Evolutionary conservation across 768 basidiomycete species (phyloP), one percentile per base, ranked within the genome.

Genomic region (Suillus variegatus): DNA sequence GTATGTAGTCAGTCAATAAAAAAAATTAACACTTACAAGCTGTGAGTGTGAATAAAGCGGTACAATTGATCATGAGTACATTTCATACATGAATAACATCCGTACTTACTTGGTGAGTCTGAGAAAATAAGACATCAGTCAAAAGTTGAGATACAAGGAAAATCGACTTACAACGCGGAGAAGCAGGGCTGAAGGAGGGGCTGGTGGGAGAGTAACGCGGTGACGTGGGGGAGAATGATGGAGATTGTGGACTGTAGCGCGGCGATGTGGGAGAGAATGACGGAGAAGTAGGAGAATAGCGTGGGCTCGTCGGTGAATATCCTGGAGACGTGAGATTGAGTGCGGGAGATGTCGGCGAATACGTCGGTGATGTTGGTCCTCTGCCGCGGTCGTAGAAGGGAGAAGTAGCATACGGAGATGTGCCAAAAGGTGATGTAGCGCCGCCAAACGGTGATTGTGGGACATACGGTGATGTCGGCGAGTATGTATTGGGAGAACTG

Each of bases 121-220:
- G 69, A 36, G 70, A 64, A 69, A 35, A 40, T 47, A 60, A 61
- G 56, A 12, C 13, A 51, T 61, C 35, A 51, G 49, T 28, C 49
- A 51, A 25, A 51, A 13, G 14, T 25, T 22, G 14, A 25, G 13
- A 16, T 51, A 14, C 49, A 13, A 51, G 49, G 8, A 51, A 25
- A 51, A 16, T 25, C 14, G 14, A 82, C 90, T 81, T 81, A 92
- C 91, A 93, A 75, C 91, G 84, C 13, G 94, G 95, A n/a, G 93
- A 94, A n/a, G 93, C 89, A 28, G 94, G 94, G 68, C 92, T 94
- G 82, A 95, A 97, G 0, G 91, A 93, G 0, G 95, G 95, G 73
- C 91, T 93, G 38, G 94, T 91, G 2, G 94, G 94, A 13, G 93
- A 94, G 74, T 94, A 94, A 2, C 90, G 85, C 16, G 94, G 95